Evolutionary conservation across 495 filamentous ascomycete genomes (phyloP).

Genomic region (Bacidia gigantensis): DNA sequence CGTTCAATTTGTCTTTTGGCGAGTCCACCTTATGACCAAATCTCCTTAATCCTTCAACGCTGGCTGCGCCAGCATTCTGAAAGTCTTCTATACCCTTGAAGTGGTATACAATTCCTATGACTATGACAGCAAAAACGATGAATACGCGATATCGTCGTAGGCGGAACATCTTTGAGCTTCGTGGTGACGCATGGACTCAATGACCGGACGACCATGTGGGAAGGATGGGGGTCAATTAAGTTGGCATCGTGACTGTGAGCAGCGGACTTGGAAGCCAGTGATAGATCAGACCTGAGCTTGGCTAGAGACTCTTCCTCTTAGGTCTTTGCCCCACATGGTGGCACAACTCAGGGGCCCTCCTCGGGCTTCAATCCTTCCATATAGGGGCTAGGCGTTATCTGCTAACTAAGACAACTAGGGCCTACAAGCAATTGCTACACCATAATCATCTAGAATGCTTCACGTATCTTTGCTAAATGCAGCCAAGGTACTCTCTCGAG

Average conservation of each 20-base stretch:
- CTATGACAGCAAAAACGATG: slow-evolving; percentile 51
- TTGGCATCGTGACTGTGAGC: neutral
- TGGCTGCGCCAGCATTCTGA: slow-evolving; percentile 13
- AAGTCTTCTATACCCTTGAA: slow-evolving; percentile 29
- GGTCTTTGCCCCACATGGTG: no score
- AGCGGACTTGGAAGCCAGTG: no score
- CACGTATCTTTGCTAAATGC: no score
- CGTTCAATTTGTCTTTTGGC: slow-evolving; percentile 10
- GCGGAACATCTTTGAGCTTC: slow-evolving; percentile 45
- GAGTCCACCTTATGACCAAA: slow-evolving; percentile 15
- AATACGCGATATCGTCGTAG: slow-evolving; percentile 65
- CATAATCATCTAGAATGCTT: neutral
- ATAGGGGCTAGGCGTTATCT: no score
- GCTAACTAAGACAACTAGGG: no score
- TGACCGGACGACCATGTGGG: neutral
- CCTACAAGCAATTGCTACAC: no score
- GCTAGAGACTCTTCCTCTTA: no score
- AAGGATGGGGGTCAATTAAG: neutral
- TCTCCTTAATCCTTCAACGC: slow-evolving; percentile 25
- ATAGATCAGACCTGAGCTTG: no score
- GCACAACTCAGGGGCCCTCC: no score
- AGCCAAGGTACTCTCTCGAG: no score
- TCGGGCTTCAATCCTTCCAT: no score
- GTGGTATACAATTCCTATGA: slow-evolving; percentile 52
- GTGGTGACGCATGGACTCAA: neutral